Evolutionary conservation across 1,284 basidiomycete species (phyloP), one percentile per base, ranked within the genome.

Genomic region (Athelia sp.): DNA sequence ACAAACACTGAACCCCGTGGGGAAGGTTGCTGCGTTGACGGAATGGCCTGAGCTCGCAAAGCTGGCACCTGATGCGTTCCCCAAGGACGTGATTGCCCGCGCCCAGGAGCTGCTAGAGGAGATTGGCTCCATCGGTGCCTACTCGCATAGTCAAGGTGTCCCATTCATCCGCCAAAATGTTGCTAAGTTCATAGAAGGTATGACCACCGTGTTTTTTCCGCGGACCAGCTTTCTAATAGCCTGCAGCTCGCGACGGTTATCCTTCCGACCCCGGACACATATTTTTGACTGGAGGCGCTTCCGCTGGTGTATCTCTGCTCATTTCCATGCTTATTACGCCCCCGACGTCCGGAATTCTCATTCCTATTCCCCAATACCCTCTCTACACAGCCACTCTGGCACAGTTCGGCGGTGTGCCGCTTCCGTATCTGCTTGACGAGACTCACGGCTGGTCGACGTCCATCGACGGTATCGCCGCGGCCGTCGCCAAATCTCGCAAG

Each of bases 301-400:
- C 92, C 31, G 84, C 86, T 15, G 97, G 96, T 52, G 94, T 99
- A 14, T 84, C 90, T 13, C 84, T 94, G 31, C 76, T 98, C 49
- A 84, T 99, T 56, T 84, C 84, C 63, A 82, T 91, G 70, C 79
- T 95, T 54, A 86, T 94, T 60, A 70, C 77, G 22, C 73, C 78
- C 3, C 76, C 78, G 15, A 75, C 76, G 18, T 79, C 82, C 46
- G 93, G 91, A 9, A 80, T 96, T 57, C 78, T 96, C 53, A 98
- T 99, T 62, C 96, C 96, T 21, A 98, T 99, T 56, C 96, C 96
- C 1, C 96, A 99, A 73, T 99, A 99, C 66, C 96, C 96, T 1
- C 79, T 99, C 15, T 98, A 98, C 71, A 97, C 94, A 42, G 96
- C 96, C 19, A 87, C 94, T 0, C 84, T 99, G 46, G 90, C 95